Base-by-base conservation (phyloP, 768 basidiomycete species). In the Dictyophora rubrovolvata region DNA sequence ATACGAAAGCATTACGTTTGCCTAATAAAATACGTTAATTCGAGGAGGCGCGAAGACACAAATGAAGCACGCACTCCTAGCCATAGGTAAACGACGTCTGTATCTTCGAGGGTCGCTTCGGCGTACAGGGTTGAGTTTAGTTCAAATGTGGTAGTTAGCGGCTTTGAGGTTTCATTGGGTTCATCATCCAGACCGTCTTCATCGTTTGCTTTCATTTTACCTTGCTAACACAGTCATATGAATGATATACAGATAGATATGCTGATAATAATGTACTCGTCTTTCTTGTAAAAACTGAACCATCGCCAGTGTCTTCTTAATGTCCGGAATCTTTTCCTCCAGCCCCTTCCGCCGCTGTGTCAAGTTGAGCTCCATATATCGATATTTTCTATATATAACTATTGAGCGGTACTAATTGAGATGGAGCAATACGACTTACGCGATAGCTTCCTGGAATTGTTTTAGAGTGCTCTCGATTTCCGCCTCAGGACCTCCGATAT, bases 1-100 rank as follows among this genome's bases (percentile, higher is more conserved):
- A 74, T 99, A 99, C 0, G 93, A 89, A 1, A 99, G 77, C 95
- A 98, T 97, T 1, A 94, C 92, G 63, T 97, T 97, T 7, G 96
- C 96, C 95, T 98, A 63, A 10, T 54, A 12, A 48, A 53, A n/a
- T 18, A 37, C 35, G 23, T 18, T 7, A 54, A 48, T 20, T 53
- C 36, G 28, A 14, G 5, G 37, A 12, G 28, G 54, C 20, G 42
- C 33, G 35, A 60, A 60, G 42, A n/a, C 28, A 54, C 23, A 22
- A n/a, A 16, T 54, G 42, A 53, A 21, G 49, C 28, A 73, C 87
- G 67, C 73, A 97, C 94, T 33, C 95, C 95, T 18, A 99, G 83
- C 95, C 96, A 99, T 23, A 99, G 75, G 66, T 85, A 93, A 10
- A 98, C 94, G 0, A 85, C 85, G 56, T 95, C 93, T 0, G 85